Evolutionary conservation across 768 basidiomycete genomes (phyloP), one percentile per base, ranked within the genome.

Genomic region (Tricholoma sp.): DNA sequence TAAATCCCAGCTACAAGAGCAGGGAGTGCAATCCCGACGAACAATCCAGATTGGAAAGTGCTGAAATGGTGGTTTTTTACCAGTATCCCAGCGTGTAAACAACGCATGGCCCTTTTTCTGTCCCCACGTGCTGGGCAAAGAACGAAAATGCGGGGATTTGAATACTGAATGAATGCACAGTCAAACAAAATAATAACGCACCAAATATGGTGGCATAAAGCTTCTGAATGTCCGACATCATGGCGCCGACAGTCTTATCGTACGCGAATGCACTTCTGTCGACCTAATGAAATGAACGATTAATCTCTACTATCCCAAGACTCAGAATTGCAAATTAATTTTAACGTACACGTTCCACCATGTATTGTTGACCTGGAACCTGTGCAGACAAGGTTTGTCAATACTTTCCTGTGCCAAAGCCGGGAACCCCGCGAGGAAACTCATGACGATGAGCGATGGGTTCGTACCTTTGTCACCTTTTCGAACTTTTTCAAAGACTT

Each of bases 401-500:
- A 34, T 2, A 27, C 5, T 27, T 27, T 5, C 24, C 24, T 5
- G 5, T 2, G 24, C 24, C 24, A 27, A 5, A 27, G 3, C 24
- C 3, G 24, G 24, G 24, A 5, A 3, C 3, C 24, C 5, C 3
- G 24, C 24, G 24, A 27, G 24, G 24, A 27, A 27, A 27, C 2
- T 27, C 24, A 27, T 3, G 5, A 27, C 24, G 5, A 27, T 27
- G 24, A 5, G 2, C 24, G 24, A 27, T 27, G 16, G 41, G 22
- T 4, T 58, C 67, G 7, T 63, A 88, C 86, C 69, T 79, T 84
- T 12, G 92, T 88, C 4, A 80, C 72, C 67, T 91, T 94, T 65
- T 88, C 89, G 60, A 91, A 94, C 68, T 93, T 94, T 72, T 89
- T 93, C 56, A 94, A 67, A 0, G 85, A 86, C 67, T 94, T 94